Conservation (phyloP, 106 monocot species). For the Acorus gramineus region DNA sequence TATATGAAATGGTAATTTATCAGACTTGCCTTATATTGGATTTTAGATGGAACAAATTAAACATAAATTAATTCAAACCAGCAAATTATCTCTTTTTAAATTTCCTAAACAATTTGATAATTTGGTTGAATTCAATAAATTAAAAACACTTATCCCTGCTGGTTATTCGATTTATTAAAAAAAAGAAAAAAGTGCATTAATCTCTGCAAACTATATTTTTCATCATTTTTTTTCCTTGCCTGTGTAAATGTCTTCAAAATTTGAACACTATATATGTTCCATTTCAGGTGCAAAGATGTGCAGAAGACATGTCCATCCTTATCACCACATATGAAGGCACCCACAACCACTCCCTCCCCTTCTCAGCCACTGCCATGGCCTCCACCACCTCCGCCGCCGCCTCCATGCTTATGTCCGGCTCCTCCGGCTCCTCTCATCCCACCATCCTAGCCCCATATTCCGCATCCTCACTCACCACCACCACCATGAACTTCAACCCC, state of each 20-base stretch:
- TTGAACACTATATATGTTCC: no score
- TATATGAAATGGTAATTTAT: no score
- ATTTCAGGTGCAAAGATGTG: constrained; percentile 66
- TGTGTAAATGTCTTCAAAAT: background rate
- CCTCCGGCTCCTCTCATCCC: constrained; percentile 22
- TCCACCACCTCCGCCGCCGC: constrained; percentile 76
- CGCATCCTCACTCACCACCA: background rate
- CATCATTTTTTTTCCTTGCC: background rate
- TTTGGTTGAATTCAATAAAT: no score
- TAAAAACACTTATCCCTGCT: no score
- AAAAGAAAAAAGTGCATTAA: no score
- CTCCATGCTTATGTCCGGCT: constrained; percentile 64
- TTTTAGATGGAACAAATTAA: no score
- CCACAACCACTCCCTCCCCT: constrained; percentile 67
- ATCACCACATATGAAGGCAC: constrained; percentile 72
- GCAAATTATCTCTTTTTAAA: no score
- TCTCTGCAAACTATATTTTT: no score
- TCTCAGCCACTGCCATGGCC: constrained; percentile 79
- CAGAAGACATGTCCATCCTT: constrained; percentile 67
- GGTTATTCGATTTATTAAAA: no score
- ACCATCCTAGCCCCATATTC: background rate
- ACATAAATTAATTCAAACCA: no score
- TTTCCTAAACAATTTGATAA: no score
- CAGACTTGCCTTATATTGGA: no score
- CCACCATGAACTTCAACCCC: constrained; percentile 20